Base-by-base conservation (phyloP, 129 eudicot species). In the Flaveria robusta region DNA sequence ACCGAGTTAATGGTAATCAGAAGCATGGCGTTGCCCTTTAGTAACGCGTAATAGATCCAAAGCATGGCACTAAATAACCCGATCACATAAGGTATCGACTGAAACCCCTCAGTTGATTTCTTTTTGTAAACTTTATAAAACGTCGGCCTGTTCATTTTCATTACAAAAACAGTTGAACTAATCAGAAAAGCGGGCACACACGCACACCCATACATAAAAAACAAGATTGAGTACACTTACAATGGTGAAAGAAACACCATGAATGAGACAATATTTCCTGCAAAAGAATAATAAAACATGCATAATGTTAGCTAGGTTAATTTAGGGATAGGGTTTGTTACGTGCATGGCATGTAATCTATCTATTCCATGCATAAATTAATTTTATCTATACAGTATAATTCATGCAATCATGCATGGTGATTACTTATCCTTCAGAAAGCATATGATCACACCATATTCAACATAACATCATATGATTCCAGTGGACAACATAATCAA, bases 41-140 rank as follows among this genome's bases (percentile, higher is more conserved):
- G 80, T 64, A 87, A 69, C 7, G 99, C 99, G 39, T 94, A 94
- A 65, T 89, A 91, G n/a, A 94, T 86, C 97, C 91, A 94, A 62
- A 94, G 94, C 93, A 89, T 83, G 24, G 93, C 86, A 59, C 97
- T 94, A 77, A 91, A 91, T 15, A 94, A 83, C 1, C 89, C 93
- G 3, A 94, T 83, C 75, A 89, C 93, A 34, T 93, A 93, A 0
- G 98, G 98, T 45, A 93, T 75, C 6, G 88, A 88, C 51, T 93
- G 98, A 55, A 86, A 93, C 54, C 96, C 98, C 79, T 88, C 90
- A 0, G 97, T 85, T 24, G 98, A 88, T 87, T 90, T 90, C 80
- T 82, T 94, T 87, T 86, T 91, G 85, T 88, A 94, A 27, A 94
- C 87, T 78, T 81, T 82, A 27, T 87, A 88, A 45, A 93, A 93